Conservation (phyloP, 176 grass and related monocot species). For the Chrysopogon serrulatus region DNA sequence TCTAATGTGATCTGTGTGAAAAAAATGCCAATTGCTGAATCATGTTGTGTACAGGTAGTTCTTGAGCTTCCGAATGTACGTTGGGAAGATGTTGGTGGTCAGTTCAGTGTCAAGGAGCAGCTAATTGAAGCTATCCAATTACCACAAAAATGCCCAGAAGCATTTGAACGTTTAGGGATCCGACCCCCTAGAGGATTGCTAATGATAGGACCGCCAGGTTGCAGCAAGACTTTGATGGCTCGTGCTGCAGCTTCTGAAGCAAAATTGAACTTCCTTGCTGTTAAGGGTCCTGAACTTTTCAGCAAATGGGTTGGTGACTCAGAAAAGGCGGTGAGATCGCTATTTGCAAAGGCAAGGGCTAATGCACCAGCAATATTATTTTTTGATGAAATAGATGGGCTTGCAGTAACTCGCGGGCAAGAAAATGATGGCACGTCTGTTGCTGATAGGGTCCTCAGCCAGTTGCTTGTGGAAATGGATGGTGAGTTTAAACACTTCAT, state of each 20-base stretch:
- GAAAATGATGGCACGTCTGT: constrained; percentile 70
- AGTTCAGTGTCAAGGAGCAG: constrained; percentile 70
- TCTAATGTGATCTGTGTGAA: neutral
- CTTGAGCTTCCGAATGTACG: constrained; percentile 83
- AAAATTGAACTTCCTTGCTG: constrained; percentile 89
- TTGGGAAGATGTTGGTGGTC: constrained; percentile 95
- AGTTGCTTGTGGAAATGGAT: constrained; percentile 96
- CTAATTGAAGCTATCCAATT: constrained; percentile 79
- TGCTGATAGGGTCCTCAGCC: constrained; percentile 76
- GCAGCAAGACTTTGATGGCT: constrained; percentile 97
- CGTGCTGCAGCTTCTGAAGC: constrained; percentile 93
- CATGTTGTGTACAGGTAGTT: constrained; percentile 54
- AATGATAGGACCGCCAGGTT: constrained; percentile 95
- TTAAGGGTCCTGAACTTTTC: constrained; percentile 96
- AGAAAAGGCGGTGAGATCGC: constrained; percentile 80
- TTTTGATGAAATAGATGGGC: constrained; percentile 98
- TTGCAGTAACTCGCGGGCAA: constrained; percentile 68
- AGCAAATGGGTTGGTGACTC: constrained; percentile 99
- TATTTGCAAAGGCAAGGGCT: constrained; percentile 77
- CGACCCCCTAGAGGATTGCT: constrained; percentile 64
- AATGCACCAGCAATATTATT: constrained; percentile 96
- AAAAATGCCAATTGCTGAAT: neutral
- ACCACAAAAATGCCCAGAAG: constrained; percentile 71
- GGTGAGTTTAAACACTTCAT: constrained; percentile 42
- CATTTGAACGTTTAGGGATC: constrained; percentile 62